A percentile compares a stretch with the other conserved stretches of the same genome.
phyloP scores from a whole-genome alignment of 768 basidiomycete species.

The Pleurotus giganteus region DNA sequence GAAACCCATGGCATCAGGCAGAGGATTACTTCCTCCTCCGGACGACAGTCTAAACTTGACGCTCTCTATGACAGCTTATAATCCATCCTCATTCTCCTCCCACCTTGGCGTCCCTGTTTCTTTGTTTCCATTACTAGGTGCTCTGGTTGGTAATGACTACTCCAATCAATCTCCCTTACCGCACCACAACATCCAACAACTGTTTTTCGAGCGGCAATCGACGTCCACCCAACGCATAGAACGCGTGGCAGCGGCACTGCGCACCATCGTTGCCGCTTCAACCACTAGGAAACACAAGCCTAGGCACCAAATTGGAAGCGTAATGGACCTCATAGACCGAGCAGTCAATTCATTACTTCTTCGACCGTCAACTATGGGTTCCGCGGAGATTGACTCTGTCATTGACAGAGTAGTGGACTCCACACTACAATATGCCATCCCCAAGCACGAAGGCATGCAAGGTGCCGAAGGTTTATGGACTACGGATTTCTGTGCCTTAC shows the following conservation, averaged over 20 bases:
- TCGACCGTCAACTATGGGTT: constrained; percentile 47
- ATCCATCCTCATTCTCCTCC: constrained; percentile 56
- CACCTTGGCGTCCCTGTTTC: constrained; percentile 68
- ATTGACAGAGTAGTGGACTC: constrained; percentile 71
- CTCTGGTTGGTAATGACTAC: constrained; percentile 82
- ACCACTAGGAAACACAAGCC: constrained; percentile 44
- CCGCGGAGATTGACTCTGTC: constrained; percentile 64
- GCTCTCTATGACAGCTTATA: constrained; percentile 58
- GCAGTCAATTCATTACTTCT: constrained; percentile 58
- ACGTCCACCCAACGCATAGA: constrained; percentile 62
- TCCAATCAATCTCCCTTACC: constrained; percentile 49
- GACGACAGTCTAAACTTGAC: constrained; percentile 35
- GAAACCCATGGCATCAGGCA: constrained; percentile 30
- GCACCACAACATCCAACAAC: constrained; percentile 48
- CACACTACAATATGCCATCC: constrained; percentile 76
- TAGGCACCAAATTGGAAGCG: constrained; percentile 59
- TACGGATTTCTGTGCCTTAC: constrained; percentile 60
- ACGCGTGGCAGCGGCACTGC: constrained; percentile 59
- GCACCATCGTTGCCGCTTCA: constrained; percentile 48
- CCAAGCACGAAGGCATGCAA: constrained; percentile 45
- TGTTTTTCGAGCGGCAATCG: constrained; percentile 68
- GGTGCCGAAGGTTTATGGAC: constrained; percentile 48
- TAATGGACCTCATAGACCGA: constrained; percentile 75
- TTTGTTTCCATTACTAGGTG: constrained; percentile 74
- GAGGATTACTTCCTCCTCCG: constrained; percentile 55